Percentiles rank a stretch among this genome's conserved stretches.
Evolutionary conservation across 306 rosid genomes (phyloP).

Genomic region (Lathyrus aphaca): DNA sequence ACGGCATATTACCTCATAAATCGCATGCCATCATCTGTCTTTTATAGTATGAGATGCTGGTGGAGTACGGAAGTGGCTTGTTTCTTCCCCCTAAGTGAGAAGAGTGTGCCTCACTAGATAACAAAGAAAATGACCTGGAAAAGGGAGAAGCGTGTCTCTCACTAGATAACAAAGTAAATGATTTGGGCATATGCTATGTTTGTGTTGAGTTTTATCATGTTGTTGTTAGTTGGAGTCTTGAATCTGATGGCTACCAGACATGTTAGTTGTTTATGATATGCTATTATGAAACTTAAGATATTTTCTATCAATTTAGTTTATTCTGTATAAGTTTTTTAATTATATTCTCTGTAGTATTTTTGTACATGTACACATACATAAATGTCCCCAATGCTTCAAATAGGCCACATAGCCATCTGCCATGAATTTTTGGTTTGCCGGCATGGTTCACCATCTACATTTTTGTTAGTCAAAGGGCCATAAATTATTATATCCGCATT

Average conservation of each 20-base stretch:
- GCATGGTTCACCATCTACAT: slow-evolving; percentile 6
- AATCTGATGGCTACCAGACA: not conserved
- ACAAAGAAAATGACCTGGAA: not conserved
- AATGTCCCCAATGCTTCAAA: not conserved
- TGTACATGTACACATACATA: not conserved
- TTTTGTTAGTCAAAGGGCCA: not conserved
- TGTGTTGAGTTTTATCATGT: not conserved
- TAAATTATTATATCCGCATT: slow-evolving; percentile 28
- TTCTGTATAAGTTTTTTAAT: not conserved
- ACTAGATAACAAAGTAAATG: not conserved
- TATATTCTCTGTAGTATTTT: not conserved
- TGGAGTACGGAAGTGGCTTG: too few relatives aligned
- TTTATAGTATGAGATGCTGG: too few relatives aligned
- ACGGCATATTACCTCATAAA: too few relatives aligned
- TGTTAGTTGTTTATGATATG: not conserved
- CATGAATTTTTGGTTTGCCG: not conserved
- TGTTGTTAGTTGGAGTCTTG: slow-evolving; percentile 9
- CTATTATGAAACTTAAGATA: slow-evolving; percentile 4
- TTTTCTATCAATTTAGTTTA: not conserved
- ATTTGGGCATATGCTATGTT: slow-evolving; percentile 1
- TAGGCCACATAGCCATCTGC: not conserved
- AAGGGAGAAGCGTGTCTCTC: not conserved
- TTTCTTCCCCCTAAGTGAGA: not conserved
- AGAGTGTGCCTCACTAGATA: not conserved
- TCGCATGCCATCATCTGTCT: too few relatives aligned